Base-by-base conservation (phyloP, 2,329 filamentous ascomycete species). In the Verticillium albo-atrum region DNA sequence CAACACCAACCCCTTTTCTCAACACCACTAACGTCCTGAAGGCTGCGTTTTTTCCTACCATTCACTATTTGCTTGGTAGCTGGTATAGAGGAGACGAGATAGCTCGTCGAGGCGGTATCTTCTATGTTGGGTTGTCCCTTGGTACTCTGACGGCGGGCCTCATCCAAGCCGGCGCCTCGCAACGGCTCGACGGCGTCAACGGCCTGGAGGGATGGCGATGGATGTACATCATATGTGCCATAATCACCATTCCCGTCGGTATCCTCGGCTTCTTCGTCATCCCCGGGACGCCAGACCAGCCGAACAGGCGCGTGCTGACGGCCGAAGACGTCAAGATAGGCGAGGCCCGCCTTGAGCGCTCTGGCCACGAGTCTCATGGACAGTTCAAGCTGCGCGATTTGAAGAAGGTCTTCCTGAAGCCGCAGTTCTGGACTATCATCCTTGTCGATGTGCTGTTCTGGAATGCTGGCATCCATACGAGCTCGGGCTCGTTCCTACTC, bases 211-310 rank as follows among this genome's bases (percentile, higher is more conserved):
- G 79, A 0, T 82, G 79, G 78, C 70, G 80, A n/a, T 85, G 82
- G 82, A 81, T 85, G 72, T 85, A 83, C 64, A 80, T 83, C 53
- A 80, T 83, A 66, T 76, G 75, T 56, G 72, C 80, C 3, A 60
- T 85, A 5, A 81, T 86, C 60, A 85, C 83, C 1, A 79, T 86
- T 14, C 81, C 82, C 0, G 70, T 85, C 4, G 80, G 79, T 0
- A 70, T 85, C 4, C 63, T 80, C 0, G 82, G 82, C 0, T 78
- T 77, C 52, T 75, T 83, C 28, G 67, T 85, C 5, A 73, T 83
- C 12, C 82, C 82, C 0, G 82, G 82, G 23, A 71, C 68, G 0
- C 64, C 62, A 72, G 27, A 81, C 35, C 77, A 73, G 58, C 81
- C 82, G 0, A 84, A 83, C 63, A 73, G 68, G 20, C 67, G 77